Evolutionary conservation across 768 basidiomycete genomes (phyloP), one percentile per base, ranked within the genome.

Genomic region (Mycena vitilis): DNA sequence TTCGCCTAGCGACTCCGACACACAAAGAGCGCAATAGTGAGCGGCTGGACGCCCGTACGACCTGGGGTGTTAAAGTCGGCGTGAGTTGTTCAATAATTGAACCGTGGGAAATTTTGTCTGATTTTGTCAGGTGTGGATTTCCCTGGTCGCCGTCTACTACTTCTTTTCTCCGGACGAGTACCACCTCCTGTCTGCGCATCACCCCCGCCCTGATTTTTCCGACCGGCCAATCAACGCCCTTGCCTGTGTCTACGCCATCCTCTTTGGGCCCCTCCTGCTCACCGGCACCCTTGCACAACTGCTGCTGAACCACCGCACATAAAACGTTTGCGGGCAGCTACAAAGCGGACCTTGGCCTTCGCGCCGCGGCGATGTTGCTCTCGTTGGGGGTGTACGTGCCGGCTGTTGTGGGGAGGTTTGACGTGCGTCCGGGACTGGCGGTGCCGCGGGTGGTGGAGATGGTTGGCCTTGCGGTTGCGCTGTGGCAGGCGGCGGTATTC

Each of bases 11-110:
- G 4, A 56, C n/a, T 48, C 36, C 71, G 36, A 68, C 71, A 1
- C 71, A 73, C 66, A 47, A 44, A 58, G 71, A 73, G 47, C 68
- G 68, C 10, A 36, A 20, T 36, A 70, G 65, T 34, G 65, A 64
- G 55, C 63, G 71, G 34, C 54, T 66, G 2, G 71, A 73, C 63
- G 38, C 37, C 3, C 65, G 65, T 15, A 67, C 65, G 10, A 48
- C 53, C 4, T 70, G 57, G 69, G 47, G 18, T n/a, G n/a, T 67
- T n/a, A 63, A 67, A 45, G 57, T 55, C 34, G 61, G 34, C 37
- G 70, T 67, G 58, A 66, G 65, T 64, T 37, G 6, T 63, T 34
- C 10, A 22, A 40, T 53, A 6, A 47, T 52, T 30, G 30, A 30
- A 30, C 30, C 30, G 30, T 30, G 30, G 5, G 30, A 30, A 30